phyloP scores from a whole-genome alignment of 345 rosid genomes.

The Euphorbia lathyris region DNA sequence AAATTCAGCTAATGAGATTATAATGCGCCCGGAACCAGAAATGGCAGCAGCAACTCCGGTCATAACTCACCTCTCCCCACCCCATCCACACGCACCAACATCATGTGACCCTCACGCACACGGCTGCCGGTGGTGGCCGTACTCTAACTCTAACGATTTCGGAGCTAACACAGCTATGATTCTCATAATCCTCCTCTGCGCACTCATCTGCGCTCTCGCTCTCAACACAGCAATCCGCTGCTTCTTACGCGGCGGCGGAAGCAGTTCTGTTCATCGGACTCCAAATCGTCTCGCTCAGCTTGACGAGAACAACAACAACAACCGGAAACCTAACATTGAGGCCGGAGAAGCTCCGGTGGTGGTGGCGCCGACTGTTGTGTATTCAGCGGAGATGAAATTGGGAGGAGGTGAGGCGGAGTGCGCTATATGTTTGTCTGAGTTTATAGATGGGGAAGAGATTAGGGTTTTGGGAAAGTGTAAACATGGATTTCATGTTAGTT shows the following conservation, averaged over 20 bases:
- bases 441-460: constrained; percentile 29
- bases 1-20: no score
- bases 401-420: constrained; percentile 38
- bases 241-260: constrained; percentile 35
- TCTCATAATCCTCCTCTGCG: constrained; percentile 52
- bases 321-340: constrained; percentile 33
- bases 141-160: constrained; percentile 44
- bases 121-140: constrained; percentile 41
- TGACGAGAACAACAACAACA: constrained; percentile 16
- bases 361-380: constrained; percentile 37
- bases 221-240: constrained; percentile 63
- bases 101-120: constrained; percentile 31
- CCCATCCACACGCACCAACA: constrained; percentile 11
- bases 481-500: constrained; percentile 30
- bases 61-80: constrained; percentile 18
- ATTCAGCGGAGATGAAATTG: constrained; percentile 44
- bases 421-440: constrained; percentile 33
- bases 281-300: constrained; percentile 13
- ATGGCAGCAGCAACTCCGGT: constrained; percentile 1
- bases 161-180: constrained; percentile 46
- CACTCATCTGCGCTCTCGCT: constrained; percentile 56
- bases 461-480: constrained; percentile 21
- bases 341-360: constrained; percentile 15
- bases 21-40: constrained; percentile 18
- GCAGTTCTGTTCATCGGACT: background rate